Conservation (phyloP, 2,329 filamentous ascomycete genomes). For the Sporothrix inflata region DNA sequence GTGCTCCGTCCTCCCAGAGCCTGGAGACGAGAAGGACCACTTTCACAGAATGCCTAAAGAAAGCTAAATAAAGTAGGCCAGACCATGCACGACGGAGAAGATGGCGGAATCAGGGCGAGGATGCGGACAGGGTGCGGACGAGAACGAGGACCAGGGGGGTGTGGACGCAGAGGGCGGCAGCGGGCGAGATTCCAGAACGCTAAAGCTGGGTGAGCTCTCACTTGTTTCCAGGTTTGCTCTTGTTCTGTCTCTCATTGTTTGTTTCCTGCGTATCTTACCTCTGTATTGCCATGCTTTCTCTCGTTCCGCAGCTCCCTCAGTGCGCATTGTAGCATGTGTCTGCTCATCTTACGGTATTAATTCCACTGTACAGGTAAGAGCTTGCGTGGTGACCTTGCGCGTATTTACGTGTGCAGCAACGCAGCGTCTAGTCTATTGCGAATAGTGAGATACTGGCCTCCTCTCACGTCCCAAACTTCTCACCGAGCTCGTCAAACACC, state of each 20-base stretch:
- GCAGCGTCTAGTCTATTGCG: background rate
- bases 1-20: background rate
- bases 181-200: constrained; percentile 1
- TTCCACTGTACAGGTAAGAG: background rate
- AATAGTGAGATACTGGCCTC: background rate
- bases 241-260: background rate
- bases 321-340: background rate
- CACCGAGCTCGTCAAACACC: constrained; percentile 28
- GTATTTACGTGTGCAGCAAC: background rate
- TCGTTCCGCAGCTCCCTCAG: background rate
- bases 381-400: background rate
- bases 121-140: background rate
- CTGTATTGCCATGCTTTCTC: background rate
- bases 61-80: background rate
- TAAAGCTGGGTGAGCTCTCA: background rate
- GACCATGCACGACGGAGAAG: constrained; percentile 10
- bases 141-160: background rate
- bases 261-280: background rate
- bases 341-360: background rate
- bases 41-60: background rate
- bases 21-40: background rate
- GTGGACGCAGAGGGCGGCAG: background rate
- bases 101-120: background rate
- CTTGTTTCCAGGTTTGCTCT: background rate
- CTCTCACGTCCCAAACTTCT: constrained; percentile 29